Evolutionary conservation across 1,284 basidiomycete species (phyloP), one percentile per base, ranked within the genome.

Genomic region (Melanopsichium pennsylvanicum): DNA sequence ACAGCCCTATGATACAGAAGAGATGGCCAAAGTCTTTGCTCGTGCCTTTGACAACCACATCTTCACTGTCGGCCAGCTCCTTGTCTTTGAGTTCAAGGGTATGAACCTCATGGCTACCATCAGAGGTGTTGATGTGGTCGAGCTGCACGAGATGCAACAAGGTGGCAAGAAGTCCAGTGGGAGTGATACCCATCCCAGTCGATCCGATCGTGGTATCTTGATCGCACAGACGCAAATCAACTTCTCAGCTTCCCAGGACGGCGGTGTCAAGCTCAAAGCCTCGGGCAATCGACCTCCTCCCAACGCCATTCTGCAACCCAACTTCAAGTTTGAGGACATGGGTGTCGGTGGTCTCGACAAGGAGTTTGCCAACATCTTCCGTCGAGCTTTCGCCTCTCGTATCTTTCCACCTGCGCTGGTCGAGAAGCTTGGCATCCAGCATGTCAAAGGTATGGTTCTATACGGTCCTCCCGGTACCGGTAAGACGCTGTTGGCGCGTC

Each of bases 291-390:
- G 91, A 89, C 92, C 92, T 0, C 88, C 93, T 4, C 88, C 93
- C 12, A 98, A 97, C 80, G 93, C 95, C 0, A 97, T 99, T 75
- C 86, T 99, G 9, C 90, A 93, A 1, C 93, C 96, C 3, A 97
- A 97, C 84, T 99, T 99, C 87, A 97, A 96, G 83, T 99, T 99
- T 72, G 92, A 97, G 81, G 96, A 99, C 82, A 98, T 99, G 95
- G 96, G 96, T 22, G 97, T 99, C 76, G 96, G 96, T 80, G 96
- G 96, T 80, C 85, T 99, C 34, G 96, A 99, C 82, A 85, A 87
- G 8, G 96, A 99, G 81, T 99, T 99, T 80, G 88, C 88, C 54
- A 89, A 92, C 52, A 99, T 99, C 81, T 99, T 99, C 85, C 91
- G 96, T 81, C 90, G 96, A 80, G 96, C 96, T 0, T 99, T 99